Percentiles rank a stretch among this genome's conserved stretches.
Evolutionary conservation across 1,139 yeast species (phyloP).

Genomic region (Casaregolazyma lundiana): DNA sequence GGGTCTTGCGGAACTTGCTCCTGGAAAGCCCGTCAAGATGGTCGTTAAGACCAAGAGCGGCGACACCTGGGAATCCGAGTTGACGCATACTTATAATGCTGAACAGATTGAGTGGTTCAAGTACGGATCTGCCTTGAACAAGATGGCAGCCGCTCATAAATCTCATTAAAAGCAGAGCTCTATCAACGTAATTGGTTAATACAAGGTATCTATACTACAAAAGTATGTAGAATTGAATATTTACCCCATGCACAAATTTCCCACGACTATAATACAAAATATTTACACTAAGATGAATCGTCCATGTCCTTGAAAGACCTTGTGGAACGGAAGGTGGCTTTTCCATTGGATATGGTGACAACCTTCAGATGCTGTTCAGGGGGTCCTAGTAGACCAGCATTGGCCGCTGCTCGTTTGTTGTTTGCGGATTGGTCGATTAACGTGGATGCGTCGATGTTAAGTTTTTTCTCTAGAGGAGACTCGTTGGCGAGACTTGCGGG

Average conservation of each 20-base stretch:
- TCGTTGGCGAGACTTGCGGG: conserved; percentile 5
- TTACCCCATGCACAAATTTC: too few relatives aligned
- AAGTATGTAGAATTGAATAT: neutral
- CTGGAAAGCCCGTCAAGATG: conserved; percentile 84
- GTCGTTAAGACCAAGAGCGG: conserved; percentile 91
- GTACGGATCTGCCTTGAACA: conserved; percentile 98
- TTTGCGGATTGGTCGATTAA: conserved; percentile 13
- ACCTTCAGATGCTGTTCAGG: conserved; percentile 27
- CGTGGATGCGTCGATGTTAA: conserved; percentile 14
- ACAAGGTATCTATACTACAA: too few relatives aligned
- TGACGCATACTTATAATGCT: conserved; percentile 89
- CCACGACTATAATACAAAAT: too few relatives aligned
- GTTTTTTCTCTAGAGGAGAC: conserved; percentile 6
- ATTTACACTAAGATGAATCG: neutral
- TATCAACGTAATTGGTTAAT: neutral
- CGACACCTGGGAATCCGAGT: conserved; percentile 76
- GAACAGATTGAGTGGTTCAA: conserved; percentile 99
- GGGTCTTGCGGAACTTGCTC: conserved; percentile 82
- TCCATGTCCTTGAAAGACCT: conserved; percentile 14
- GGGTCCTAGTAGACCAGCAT: conserved; percentile 19
- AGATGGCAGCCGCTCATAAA: conserved; percentile 61
- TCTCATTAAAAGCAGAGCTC: neutral
- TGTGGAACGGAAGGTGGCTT: conserved; percentile 23
- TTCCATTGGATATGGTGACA: conserved; percentile 26
- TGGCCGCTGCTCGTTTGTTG: conserved; percentile 6